Evolutionary conservation across 1,139 yeast species (phyloP).

Genomic region (Saccharomycopsis hybrid): DNA sequence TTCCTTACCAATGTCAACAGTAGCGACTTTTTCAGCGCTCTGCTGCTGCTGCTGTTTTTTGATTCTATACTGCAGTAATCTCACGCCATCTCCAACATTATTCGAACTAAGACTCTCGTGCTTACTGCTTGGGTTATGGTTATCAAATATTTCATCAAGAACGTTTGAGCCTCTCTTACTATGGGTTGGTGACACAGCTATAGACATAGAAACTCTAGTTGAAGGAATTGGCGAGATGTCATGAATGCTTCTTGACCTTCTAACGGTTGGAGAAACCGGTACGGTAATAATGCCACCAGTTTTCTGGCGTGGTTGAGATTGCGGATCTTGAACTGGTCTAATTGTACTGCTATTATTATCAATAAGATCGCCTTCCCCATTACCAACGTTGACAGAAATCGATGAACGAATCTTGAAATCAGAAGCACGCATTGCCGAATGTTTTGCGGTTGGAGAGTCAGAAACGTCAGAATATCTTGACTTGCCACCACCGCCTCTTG

Average conservation of each 20-base stretch:
- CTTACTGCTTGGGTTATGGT: background rate
- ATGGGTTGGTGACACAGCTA: slow-evolving; percentile 5
- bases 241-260: background rate
- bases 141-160: background rate
- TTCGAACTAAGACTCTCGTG: background rate
- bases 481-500: background rate
- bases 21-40: background rate
- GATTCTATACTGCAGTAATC: no score
- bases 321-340: slow-evolving; percentile 8
- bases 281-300: background rate
- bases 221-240: slow-evolving; percentile 14
- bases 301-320: no score
- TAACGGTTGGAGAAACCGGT: background rate
- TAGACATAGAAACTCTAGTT: slow-evolving; percentile 1
- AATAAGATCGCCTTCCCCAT: slow-evolving; percentile 1
- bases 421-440: background rate
- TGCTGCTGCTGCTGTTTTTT: background rate
- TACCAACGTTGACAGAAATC: background rate
- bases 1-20: slow-evolving; percentile 15
- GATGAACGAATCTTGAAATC: slow-evolving; percentile 6
- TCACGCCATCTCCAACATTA: no score
- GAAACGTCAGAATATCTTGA: no score
- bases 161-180: slow-evolving; percentile 1
- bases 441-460: no score
- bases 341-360: slow-evolving; percentile 14